Percentiles rank a stretch among this genome's conserved stretches.
These are phyloP conservation scores for Tolypocladium guangdongense DNA, from an alignment of 2,329 filamentous ascomycete genomes.

Conservation along the genomic window DNA sequence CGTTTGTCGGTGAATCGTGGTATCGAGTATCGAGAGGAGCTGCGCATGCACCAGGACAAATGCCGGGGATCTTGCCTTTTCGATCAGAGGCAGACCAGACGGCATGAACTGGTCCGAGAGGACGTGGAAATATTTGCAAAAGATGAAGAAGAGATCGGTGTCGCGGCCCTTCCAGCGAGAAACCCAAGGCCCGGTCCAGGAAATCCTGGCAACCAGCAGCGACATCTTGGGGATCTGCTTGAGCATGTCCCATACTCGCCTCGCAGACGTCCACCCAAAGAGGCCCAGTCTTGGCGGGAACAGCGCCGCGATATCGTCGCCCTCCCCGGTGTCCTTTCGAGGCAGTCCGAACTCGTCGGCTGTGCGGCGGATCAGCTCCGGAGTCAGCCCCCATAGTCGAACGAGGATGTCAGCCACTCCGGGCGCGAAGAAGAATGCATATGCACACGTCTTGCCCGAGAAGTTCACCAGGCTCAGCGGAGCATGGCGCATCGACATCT, in stretches of 20 bases:
- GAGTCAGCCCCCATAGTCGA: constrained; percentile 65
- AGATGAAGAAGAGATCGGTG: constrained; percentile 84
- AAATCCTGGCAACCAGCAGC: constrained; percentile 58
- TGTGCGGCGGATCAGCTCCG: constrained; percentile 59
- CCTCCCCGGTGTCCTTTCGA: constrained; percentile 41
- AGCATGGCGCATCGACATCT: constrained; percentile 67
- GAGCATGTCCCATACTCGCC: constrained; percentile 41
- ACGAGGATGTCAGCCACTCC: constrained; percentile 76
- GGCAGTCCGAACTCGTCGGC: constrained; percentile 58
- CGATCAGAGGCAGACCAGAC: constrained; percentile 35
- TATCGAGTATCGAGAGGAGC: constrained; percentile 66
- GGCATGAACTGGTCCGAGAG: constrained; percentile 65
- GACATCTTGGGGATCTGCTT: constrained; percentile 55
- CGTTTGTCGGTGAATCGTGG: constrained; percentile 69
- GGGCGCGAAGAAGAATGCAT: constrained; percentile 87
- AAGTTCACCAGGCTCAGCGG: constrained; percentile 65
- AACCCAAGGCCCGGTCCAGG: constrained; percentile 79
- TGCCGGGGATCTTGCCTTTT: constrained; percentile 59
- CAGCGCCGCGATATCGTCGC: constrained; percentile 52
- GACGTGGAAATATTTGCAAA: constrained; percentile 78
- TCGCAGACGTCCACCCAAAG: constrained; percentile 44
- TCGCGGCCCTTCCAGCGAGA: constrained; percentile 79
- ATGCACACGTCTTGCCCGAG: constrained; percentile 81
- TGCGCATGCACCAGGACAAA: constrained; percentile 76
- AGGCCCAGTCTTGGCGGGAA: constrained; percentile 59